Evolutionary conservation across 2,329 filamentous ascomycete species (phyloP).

Genomic region (Penicillium sp.): DNA sequence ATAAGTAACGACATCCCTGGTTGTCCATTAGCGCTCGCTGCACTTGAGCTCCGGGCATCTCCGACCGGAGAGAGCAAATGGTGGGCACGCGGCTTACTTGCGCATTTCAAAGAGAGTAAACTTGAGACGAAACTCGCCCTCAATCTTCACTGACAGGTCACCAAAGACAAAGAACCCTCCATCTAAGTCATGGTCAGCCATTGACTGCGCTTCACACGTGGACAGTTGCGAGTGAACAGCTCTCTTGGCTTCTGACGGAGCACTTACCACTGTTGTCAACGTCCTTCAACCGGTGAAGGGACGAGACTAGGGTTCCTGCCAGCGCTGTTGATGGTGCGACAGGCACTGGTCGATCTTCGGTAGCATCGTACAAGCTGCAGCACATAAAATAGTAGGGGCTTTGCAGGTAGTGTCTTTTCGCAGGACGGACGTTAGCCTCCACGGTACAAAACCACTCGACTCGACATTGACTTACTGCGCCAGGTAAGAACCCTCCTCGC

Average conservation of each 20-base stretch:
- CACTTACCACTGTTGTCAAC: conserved; percentile 62
- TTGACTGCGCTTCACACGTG: background rate
- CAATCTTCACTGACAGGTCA: conserved; percentile 75
- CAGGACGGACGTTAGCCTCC: conserved; percentile 16
- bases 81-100: conserved; percentile 47
- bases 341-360: conserved; percentile 48
- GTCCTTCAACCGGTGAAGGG: conserved; percentile 79
- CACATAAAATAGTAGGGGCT: conserved; percentile 67
- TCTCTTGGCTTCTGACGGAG: background rate
- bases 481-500: conserved; percentile 49
- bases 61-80: conserved; percentile 2
- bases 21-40: conserved; percentile 19
- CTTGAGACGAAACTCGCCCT: conserved; percentile 71
- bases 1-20: conserved; percentile 49
- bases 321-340: conserved; percentile 56
- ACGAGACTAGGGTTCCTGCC: conserved; percentile 75
- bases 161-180: conserved; percentile 90
- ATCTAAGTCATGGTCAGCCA: conserved; percentile 48
- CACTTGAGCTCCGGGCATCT: background rate
- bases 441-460: background rate
- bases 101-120: conserved; percentile 78
- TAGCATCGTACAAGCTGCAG: conserved; percentile 56
- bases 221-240: background rate
- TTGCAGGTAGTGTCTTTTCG: conserved; percentile 59
- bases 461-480: conserved; percentile 56